A percentile compares a stretch with the other conserved stretches of the same genome.
Conservation (phyloP, 2,329 filamentous ascomycete species). For the Aspergillus vadensis region DNA sequence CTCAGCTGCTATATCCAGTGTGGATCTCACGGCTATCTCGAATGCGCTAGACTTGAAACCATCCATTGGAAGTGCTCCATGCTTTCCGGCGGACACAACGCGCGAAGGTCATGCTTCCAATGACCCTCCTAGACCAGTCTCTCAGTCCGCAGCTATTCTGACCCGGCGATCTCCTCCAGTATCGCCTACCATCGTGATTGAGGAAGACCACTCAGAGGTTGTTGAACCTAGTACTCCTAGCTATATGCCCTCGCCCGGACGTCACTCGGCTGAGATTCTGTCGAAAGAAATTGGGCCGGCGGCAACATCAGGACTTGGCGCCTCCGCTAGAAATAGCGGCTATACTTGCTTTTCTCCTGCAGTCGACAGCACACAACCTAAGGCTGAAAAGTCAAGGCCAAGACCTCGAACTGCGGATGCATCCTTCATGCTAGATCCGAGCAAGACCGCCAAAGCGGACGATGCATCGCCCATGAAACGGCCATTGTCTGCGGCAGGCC, state of each 20-base stretch:
- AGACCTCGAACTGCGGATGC: constrained; percentile 50
- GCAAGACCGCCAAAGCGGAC: constrained; percentile 18
- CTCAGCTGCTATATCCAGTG: constrained; percentile 78
- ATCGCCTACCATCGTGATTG: constrained; percentile 32
- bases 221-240: constrained; percentile 15
- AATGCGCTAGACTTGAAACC: constrained; percentile 45
- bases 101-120: constrained; percentile 31
- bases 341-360: constrained; percentile 51
- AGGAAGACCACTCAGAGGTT: constrained; percentile 13
- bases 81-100: constrained; percentile 48
- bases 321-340: constrained; percentile 71
- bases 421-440: constrained; percentile 35
- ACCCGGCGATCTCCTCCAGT: constrained; percentile 36
- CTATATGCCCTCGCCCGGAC: constrained; percentile 60
- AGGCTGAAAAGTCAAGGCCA: constrained; percentile 30
- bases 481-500: constrained; percentile 44
- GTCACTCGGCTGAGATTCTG: constrained; percentile 80
- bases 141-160: constrained; percentile 36
- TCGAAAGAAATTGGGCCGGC: constrained; percentile 79
- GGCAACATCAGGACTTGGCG: constrained; percentile 66
- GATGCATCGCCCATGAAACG: constrained; percentile 36
- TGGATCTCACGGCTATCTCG: constrained; percentile 67
- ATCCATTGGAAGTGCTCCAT: constrained; percentile 62
- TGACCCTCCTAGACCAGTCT: constrained; percentile 34
- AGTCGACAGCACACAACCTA: constrained; percentile 49